Percentiles rank a stretch among this genome's conserved stretches.
Evolutionary conservation across 306 rosid species (phyloP).

Genomic region (Macrotyloma uniflorum): DNA sequence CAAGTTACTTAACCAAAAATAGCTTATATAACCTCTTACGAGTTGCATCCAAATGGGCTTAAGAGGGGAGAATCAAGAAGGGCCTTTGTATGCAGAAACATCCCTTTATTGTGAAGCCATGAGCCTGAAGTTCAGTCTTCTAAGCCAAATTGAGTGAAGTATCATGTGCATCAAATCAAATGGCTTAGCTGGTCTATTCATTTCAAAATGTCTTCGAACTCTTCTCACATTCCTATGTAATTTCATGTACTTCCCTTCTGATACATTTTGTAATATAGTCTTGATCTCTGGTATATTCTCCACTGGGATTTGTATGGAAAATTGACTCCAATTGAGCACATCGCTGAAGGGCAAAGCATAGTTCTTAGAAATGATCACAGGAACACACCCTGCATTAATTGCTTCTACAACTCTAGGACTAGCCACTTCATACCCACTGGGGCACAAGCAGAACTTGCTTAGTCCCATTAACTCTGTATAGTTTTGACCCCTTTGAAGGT

Average conservation of each 20-base stretch:
- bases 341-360: constrained; percentile 77
- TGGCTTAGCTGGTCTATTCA: constrained; percentile 67
- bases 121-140: constrained; percentile 53
- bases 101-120: constrained; percentile 14
- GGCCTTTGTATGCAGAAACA: neutral
- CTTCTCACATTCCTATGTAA: constrained; percentile 50
- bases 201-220: constrained; percentile 62
- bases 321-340: constrained; percentile 72
- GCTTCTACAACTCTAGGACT: constrained; percentile 88
- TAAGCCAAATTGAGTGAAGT: constrained; percentile 78
- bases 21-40: neutral
- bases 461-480: constrained; percentile 61
- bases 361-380: constrained; percentile 60
- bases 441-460: constrained; percentile 79
- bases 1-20: neutral
- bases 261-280: constrained; percentile 49
- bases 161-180: constrained; percentile 78
- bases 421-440: constrained; percentile 85
- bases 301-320: constrained; percentile 60
- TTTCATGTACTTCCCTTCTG: constrained; percentile 49
- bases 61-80: neutral
- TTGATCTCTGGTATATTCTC: constrained; percentile 60
- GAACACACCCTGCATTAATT: constrained; percentile 69
- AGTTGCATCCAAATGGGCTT: neutral
- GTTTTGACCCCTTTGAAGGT: constrained; percentile 51